Percentiles rank a stretch among this genome's conserved stretches.
Conservation (phyloP, 2,329 filamentous ascomycete genomes). For the Cladobotryum mycophilum region DNA sequence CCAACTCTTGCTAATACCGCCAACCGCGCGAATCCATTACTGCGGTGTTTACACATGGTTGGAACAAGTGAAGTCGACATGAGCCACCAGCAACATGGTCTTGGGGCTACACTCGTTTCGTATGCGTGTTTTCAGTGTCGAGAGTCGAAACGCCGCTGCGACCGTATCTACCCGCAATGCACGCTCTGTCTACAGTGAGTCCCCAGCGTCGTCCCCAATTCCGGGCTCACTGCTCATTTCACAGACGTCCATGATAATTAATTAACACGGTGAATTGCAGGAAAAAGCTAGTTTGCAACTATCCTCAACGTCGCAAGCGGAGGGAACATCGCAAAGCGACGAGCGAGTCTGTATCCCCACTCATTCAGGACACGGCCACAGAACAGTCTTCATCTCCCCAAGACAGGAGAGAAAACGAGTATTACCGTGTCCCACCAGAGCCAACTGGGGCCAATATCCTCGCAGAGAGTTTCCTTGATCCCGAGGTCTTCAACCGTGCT, state of each 20-base stretch:
- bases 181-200: slow-evolving; percentile 9
- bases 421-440: not conserved
- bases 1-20: no score
- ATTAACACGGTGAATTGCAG: not conserved
- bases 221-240: no score
- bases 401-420: not conserved
- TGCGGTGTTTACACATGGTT: no score
- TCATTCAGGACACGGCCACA: not conserved
- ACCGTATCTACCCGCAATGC: slow-evolving; percentile 8
- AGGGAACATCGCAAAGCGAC: not conserved
- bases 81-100: no score
- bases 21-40: no score
- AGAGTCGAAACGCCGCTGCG: slow-evolving; percentile 10
- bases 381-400: not conserved
- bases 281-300: slow-evolving; percentile 8
- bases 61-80: no score
- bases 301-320: slow-evolving; percentile 9
- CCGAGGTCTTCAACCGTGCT: slow-evolving; percentile 8
- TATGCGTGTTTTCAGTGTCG: slow-evolving; percentile 7
- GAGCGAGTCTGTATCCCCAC: not conserved
- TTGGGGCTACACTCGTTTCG: no score
- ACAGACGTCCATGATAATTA: no score
- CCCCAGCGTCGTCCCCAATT: no score
- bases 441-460: not conserved
- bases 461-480: slow-evolving; percentile 9